phyloP scores from a whole-genome alignment of 1,139 yeast genomes.

The Candida sanyaensis region DNA sequence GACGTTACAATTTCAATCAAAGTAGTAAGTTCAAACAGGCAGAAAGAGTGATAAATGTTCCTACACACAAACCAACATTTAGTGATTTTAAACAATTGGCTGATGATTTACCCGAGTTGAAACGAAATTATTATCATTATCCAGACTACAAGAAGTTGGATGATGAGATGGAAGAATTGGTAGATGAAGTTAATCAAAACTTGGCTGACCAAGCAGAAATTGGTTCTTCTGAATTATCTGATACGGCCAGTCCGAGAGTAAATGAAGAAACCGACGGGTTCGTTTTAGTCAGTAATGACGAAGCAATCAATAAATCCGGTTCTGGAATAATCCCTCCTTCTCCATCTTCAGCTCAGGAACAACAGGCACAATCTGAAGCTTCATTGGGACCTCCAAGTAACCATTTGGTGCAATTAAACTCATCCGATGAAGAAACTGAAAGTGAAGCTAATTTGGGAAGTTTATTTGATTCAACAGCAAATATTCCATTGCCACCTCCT shows the following conservation, averaged over 20 bases:
- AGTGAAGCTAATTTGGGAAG: constrained; percentile 21
- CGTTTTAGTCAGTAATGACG: constrained; percentile 20
- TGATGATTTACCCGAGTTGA: constrained; percentile 28
- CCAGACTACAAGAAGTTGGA: constrained; percentile 20
- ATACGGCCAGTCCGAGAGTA: constrained; percentile 7
- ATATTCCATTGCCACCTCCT: constrained; percentile 21
- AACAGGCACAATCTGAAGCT: constrained; percentile 6
- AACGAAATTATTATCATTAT: constrained; percentile 35
- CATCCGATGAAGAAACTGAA: constrained; percentile 23
- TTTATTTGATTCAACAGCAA: constrained; percentile 32
- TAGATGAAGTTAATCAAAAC: constrained; percentile 15
- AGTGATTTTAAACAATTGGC: constrained; percentile 28
- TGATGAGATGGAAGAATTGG: constrained; percentile 20
- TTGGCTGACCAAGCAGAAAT: constrained; percentile 6
- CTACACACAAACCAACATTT: constrained; percentile 33
- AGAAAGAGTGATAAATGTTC: constrained; percentile 24
- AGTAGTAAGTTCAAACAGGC: constrained; percentile 4
- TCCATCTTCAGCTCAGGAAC: neutral
- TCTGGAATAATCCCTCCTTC: constrained; percentile 1
- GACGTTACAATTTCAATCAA: constrained; percentile 10
- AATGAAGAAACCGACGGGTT: constrained; percentile 22
- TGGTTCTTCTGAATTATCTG: constrained; percentile 8
- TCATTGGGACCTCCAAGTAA: neutral
- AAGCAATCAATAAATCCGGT: neutral
- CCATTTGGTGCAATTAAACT: constrained; percentile 7